phyloP scores from a whole-genome alignment of 257 asterid species.

The Plantago major region DNA sequence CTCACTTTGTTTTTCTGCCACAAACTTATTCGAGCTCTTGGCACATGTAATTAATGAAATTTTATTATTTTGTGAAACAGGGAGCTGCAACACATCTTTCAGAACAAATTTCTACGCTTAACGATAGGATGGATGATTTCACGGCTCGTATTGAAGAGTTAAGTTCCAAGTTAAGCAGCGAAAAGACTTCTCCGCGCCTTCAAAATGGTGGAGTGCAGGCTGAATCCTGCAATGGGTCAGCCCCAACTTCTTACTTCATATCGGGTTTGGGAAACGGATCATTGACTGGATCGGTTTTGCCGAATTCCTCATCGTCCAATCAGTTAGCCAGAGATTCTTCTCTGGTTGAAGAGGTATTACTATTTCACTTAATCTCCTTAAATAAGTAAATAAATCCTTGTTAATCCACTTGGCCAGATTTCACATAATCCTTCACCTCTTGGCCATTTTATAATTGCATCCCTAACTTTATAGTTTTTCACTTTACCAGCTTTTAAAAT shows the following conservation, averaged over 20 bases:
- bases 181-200: constrained; percentile 43
- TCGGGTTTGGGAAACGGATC: constrained; percentile 83
- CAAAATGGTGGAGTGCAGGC: constrained; percentile 45
- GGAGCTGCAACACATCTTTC: constrained; percentile 70
- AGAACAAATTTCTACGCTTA: constrained; percentile 80
- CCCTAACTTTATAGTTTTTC: too few species aligned
- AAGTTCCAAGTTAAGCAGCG: constrained; percentile 57
- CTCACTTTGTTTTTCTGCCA: too few species aligned
- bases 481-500: too few species aligned
- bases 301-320: constrained; percentile 69
- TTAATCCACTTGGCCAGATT: too few species aligned
- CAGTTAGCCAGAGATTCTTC: constrained; percentile 69
- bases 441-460: too few species aligned
- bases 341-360: constrained; percentile 74
- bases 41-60: neutral
- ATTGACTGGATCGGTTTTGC: constrained; percentile 59
- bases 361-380: neutral
- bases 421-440: too few species aligned
- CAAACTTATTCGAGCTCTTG: neutral
- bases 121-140: constrained; percentile 88
- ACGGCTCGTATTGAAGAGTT: constrained; percentile 73
- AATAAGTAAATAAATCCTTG: neutral
- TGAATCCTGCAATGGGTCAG: constrained; percentile 76
- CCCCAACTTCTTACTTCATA: constrained; percentile 77
- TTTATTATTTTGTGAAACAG: constrained; percentile 24